Evolutionary conservation across 2,329 filamentous ascomycete species (phyloP), one percentile per base, ranked within the genome.

Genomic region (Ophiostoma sp.): DNA sequence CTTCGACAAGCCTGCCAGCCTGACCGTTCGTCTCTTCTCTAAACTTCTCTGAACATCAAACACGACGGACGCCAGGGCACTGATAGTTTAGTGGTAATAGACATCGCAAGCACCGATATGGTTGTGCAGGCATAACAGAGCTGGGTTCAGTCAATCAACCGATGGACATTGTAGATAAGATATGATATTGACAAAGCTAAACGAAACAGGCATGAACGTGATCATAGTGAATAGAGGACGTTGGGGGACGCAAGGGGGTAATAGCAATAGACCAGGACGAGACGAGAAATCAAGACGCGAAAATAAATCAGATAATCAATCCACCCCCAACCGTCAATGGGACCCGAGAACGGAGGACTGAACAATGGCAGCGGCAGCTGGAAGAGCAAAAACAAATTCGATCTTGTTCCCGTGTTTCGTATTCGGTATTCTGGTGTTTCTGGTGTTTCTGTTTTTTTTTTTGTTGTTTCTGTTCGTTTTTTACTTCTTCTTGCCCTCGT

Each of bases 401-500:
- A 55, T 55, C 49, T 55, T 55, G 49, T 27, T 55, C 49, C 49
- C 1, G 49, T 16, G 38, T 58, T 38, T 36, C 45, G 49, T 8
- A 12, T 66, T 65, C 64, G 62, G 16, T 49, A 38, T 49, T 38
- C 44, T 27, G 27, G 27, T 27, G 27, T 49, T 16, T 49, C 18
- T 14, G 12, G 44, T 47, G 3, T 49, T 49, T n/a, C n/a, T n/a
- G 47, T 52, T 52, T 52, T 47, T 52, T 52, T 27, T 55, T 55
- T 12, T 42, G 8, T 64, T 49, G 11, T 11, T 47, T 44, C 3
- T 45, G 58, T 41, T 52, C 9, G 27, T 18, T 66, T 40, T 4
- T 65, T 63, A 85, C 77, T 84, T 85, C 77, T 82, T 83, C 77
- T 78, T 82, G 65, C 81, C 78, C 72, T 85, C 83, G 74, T 94